Percentiles rank a stretch among this genome's conserved stretches.
These are phyloP conservation scores for Lactifluus pinguis DNA, from an alignment of 768 basidiomycete genomes.

Conservation along the genomic window DNA sequence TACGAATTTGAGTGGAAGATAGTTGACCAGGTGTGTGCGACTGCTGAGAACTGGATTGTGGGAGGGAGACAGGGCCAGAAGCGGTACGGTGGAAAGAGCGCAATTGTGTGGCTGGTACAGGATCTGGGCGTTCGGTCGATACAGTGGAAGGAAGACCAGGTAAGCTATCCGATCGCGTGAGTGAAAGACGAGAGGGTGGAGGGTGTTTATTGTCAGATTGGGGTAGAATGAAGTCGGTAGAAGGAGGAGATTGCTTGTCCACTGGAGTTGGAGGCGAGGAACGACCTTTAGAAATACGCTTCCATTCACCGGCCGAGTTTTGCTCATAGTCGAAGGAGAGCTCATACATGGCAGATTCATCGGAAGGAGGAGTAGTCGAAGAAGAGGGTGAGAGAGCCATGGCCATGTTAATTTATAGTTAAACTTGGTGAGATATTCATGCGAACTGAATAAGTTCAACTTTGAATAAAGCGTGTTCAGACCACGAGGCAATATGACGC, in stretches of 20 bases:
- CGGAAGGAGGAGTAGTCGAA: conserved; percentile 34
- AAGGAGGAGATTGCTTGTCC: conserved; percentile 24
- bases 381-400: conserved; percentile 17
- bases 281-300: conserved; percentile 48
- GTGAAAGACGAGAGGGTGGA: conserved; percentile 35
- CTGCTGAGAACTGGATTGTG: conserved; percentile 26
- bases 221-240: conserved; percentile 7
- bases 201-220: conserved; percentile 30
- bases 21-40: conserved; percentile 23
- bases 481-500: conserved; percentile 9
- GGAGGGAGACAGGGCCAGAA: conserved; percentile 41
- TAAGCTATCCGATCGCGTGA: conserved; percentile 61
- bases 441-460: conserved; percentile 6
- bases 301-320: conserved; percentile 45
- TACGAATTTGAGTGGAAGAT: conserved; percentile 19
- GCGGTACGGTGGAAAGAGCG: conserved; percentile 60
- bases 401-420: neutral
- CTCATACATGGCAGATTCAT: conserved; percentile 54
- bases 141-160: conserved; percentile 35
- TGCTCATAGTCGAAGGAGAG: conserved; percentile 58
- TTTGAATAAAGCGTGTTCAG: neutral
- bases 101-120: conserved; percentile 26
- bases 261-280: conserved; percentile 37
- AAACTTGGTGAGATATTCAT: neutral
- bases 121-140: conserved; percentile 20